These are phyloP conservation scores for Blastocystis sp. DNA, from an alignment of 352 stramenopile genomes.

Conservation along the genomic window DNA sequence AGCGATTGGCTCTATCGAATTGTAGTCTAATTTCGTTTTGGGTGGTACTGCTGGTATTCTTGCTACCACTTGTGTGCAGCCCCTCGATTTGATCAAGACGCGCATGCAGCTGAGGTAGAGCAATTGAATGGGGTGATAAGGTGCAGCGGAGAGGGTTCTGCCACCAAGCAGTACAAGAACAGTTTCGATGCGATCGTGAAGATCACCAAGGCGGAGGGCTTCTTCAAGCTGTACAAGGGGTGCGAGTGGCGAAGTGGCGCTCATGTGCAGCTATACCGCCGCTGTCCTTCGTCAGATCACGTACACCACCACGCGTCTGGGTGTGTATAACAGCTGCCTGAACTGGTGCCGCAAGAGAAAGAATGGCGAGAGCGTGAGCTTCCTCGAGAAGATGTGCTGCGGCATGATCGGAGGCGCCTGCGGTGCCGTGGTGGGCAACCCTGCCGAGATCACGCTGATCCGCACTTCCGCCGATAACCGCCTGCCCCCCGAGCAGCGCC, in stretches of 20 bases:
- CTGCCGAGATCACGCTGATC: not conserved
- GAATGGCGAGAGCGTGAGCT: not conserved
- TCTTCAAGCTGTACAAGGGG: not conserved
- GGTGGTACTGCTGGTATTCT: no score
- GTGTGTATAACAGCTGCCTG: not conserved
- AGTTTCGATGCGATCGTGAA: slow-evolving; percentile 9
- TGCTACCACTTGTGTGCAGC: no score
- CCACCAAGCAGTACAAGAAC: not conserved
- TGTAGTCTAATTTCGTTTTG: no score
- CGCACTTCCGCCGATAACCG: slow-evolving; percentile 1
- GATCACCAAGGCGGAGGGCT: not conserved
- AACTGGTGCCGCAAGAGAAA: not conserved
- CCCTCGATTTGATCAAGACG: no score
- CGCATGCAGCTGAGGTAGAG: no score
- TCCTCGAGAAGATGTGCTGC: slow-evolving; percentile 11
- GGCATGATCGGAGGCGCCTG: slow-evolving; percentile 7
- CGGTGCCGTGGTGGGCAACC: not conserved
- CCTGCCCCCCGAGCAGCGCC: slow-evolving; percentile 4
- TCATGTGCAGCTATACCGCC: slow-evolving; percentile 24
- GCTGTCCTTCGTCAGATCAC: slow-evolving; percentile 19
- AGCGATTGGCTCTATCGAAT: no score
- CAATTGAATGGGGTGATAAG: no score
- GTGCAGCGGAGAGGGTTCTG: no score
- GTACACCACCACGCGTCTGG: not conserved
- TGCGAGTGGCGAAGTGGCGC: no score